A percentile compares a stretch with the other conserved stretches of the same genome.
Evolutionary conservation across 495 filamentous ascomycete species (phyloP).

Genomic region (Trichoderma erinaceum): DNA sequence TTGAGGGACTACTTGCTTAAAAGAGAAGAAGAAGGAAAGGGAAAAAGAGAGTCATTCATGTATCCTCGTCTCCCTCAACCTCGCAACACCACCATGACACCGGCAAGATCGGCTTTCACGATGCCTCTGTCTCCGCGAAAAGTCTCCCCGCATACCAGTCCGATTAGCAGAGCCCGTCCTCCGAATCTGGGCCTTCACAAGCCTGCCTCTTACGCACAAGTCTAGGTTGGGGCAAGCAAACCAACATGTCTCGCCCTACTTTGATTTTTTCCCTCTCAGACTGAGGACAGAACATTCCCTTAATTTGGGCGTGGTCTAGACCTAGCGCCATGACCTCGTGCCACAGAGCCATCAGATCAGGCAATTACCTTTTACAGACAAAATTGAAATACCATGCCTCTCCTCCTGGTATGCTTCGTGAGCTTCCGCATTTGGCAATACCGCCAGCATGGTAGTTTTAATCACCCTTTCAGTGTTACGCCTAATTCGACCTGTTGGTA

Average conservation of each 20-base stretch:
- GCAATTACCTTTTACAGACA: background rate
- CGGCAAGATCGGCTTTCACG: conserved; percentile 10
- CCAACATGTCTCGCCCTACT: background rate
- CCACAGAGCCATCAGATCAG: background rate
- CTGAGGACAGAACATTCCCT: background rate
- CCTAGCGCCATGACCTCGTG: background rate
- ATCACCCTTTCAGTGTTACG: background rate
- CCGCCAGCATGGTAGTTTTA: background rate
- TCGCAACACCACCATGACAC: background rate
- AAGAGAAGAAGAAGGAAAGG: background rate
- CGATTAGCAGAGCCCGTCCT: background rate
- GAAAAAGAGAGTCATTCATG: background rate
- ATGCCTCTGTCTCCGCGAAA: background rate
- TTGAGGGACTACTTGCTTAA: background rate
- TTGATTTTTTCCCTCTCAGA: background rate
- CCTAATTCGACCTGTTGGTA: too few relatives aligned
- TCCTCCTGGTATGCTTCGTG: conserved; percentile 5
- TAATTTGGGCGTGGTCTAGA: background rate
- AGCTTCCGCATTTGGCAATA: background rate
- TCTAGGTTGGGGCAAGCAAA: background rate
- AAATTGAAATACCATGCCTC: background rate
- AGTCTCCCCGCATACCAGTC: background rate
- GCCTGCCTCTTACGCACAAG: background rate
- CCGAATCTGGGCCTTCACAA: background rate
- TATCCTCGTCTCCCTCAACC: background rate